phyloP scores from a whole-genome alignment of 148 eudicot species.

The Polygonum aviculare region DNA sequence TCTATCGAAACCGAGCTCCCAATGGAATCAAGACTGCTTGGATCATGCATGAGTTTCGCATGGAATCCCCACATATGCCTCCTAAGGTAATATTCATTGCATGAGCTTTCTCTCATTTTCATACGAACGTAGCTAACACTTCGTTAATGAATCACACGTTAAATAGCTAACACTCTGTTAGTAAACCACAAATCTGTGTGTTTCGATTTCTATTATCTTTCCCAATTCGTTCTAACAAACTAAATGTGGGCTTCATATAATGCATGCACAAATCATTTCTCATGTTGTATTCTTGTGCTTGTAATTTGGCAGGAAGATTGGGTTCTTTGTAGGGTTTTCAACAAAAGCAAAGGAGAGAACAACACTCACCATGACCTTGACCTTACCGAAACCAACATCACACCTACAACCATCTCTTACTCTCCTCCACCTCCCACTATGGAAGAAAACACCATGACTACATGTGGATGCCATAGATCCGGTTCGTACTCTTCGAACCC shows the following conservation, averaged over 20 bases:
- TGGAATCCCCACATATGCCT: conserved; percentile 14
- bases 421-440: neutral
- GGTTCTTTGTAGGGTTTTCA: conserved; percentile 16
- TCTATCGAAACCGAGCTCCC: conserved; percentile 12
- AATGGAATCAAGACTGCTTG: conserved; percentile 14
- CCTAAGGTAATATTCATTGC: neutral
- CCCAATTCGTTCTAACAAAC: no score
- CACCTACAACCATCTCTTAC: neutral
- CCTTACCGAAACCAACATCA: neutral
- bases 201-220: no score
- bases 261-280: neutral
- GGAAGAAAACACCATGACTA: neutral
- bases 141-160: no score
- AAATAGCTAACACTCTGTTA: no score
- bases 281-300: neutral
- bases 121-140: no score
- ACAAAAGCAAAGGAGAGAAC: conserved; percentile 14
- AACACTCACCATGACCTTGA: neutral
- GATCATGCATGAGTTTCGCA: conserved; percentile 18
- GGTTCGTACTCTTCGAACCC: conserved; percentile 9
- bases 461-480: neutral
- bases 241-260: no score
- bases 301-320: conserved; percentile 14
- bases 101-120: no score
- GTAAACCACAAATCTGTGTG: no score